Percentiles rank a stretch among this genome's conserved stretches.
phyloP scores from a whole-genome alignment of 2,329 filamentous ascomycete species.

The Trichophyton rubrum region DNA sequence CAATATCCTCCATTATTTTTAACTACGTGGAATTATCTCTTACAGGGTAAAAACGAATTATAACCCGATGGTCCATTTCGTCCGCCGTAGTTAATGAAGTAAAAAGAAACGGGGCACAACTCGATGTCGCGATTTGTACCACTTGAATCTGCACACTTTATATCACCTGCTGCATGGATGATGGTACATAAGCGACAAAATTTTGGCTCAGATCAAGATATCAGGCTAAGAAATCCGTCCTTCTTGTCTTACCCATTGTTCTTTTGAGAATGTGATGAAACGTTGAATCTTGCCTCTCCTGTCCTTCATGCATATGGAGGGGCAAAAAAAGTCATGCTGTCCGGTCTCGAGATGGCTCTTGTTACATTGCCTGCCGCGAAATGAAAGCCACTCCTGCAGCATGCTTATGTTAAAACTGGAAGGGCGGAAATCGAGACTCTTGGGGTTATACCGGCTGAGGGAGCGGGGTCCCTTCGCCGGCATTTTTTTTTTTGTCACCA shows the following conservation, averaged over 20 bases:
- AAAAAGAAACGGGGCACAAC: neutral
- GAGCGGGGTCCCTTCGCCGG: neutral
- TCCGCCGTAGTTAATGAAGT: no score
- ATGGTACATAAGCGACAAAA: neutral
- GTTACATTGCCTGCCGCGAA: neutral
- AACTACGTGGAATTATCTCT: no score
- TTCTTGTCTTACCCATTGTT: neutral
- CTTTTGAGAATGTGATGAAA: neutral
- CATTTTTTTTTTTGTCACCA: no score
- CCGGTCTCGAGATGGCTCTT: neutral
- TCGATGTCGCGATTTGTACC: neutral
- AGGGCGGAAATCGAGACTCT: neutral
- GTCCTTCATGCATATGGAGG: neutral
- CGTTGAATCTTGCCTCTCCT: neutral
- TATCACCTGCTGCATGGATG: neutral
- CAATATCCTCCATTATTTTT: no score
- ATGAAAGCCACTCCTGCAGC: neutral
- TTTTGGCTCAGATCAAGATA: neutral
- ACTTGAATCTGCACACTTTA: neutral
- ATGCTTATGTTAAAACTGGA: neutral
- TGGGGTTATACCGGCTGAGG: neutral
- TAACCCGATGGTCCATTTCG: no score
- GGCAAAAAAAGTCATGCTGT: neutral
- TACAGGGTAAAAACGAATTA: no score
- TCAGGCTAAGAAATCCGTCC: neutral